Conservation (phyloP, 495 filamentous ascomycete species). For the Trichoderma virens region DNA sequence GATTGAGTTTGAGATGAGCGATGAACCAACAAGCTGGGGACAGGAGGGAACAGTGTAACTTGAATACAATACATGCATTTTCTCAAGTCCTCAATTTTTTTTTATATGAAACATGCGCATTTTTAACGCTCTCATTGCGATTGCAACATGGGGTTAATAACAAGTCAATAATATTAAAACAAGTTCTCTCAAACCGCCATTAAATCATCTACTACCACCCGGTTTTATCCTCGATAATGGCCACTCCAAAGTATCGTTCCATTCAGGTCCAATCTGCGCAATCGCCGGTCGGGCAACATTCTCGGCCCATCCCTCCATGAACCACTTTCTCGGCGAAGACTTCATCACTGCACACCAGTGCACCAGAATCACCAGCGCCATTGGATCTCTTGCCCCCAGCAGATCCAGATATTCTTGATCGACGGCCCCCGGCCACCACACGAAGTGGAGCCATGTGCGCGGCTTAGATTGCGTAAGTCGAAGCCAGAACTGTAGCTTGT, state of each 20-base stretch:
- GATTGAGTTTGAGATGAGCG: slow-evolving; percentile 25
- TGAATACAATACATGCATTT: too few species aligned
- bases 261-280: slow-evolving; percentile 16
- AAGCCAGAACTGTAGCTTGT: slow-evolving; percentile 13
- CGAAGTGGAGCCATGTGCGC: slow-evolving; percentile 18
- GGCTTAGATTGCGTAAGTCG: slow-evolving; percentile 14
- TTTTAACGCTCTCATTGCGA: too few species aligned
- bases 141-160: too few species aligned
- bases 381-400: slow-evolving; percentile 13
- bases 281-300: slow-evolving; percentile 16
- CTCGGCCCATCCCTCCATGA: slow-evolving; percentile 17
- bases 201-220: neutral
- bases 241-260: slow-evolving; percentile 12
- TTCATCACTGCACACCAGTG: slow-evolving; percentile 23
- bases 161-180: too few species aligned
- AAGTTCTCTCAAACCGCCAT: too few species aligned
- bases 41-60: slow-evolving; percentile 11
- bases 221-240: neutral
- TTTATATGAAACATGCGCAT: too few species aligned
- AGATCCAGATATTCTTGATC: slow-evolving; percentile 15
- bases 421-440: slow-evolving; percentile 19
- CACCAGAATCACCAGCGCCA: slow-evolving; percentile 18
- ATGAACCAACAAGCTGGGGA: slow-evolving; percentile 18
- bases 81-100: too few species aligned
- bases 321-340: slow-evolving; percentile 18